Evolutionary conservation across 139 green algal genomes (phyloP).

Genomic region (Haematococcus lacustris): DNA sequence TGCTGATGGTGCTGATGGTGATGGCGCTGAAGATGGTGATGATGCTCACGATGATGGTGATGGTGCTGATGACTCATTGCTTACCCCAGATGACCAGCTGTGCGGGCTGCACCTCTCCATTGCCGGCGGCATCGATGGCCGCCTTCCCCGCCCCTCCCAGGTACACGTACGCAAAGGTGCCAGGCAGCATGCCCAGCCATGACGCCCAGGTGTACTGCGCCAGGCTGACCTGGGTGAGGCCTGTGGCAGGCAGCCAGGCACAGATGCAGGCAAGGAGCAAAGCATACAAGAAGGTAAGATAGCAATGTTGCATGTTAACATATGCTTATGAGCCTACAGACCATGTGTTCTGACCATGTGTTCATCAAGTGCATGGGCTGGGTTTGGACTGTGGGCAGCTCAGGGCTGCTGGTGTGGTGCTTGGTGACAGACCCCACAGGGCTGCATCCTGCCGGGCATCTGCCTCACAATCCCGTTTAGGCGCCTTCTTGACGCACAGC

Average conservation of each 20-base stretch:
- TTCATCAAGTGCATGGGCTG: too few relatives aligned
- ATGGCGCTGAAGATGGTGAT: background rate
- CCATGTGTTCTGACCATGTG: too few relatives aligned
- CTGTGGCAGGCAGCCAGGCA: slow-evolving; percentile 1
- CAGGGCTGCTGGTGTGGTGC: too few relatives aligned
- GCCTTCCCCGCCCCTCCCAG: slow-evolving; percentile 50
- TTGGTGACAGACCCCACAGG: too few relatives aligned
- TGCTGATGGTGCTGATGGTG: background rate
- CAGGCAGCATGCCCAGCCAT: slow-evolving; percentile 77
- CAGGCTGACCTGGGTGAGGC: slow-evolving; percentile 49
- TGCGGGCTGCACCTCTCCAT: background rate
- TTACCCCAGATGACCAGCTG: background rate
- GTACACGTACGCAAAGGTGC: slow-evolving; percentile 73
- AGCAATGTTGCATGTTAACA: background rate
- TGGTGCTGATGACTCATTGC: background rate
- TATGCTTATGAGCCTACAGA: background rate
- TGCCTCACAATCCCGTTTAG: too few relatives aligned
- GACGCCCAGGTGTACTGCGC: slow-evolving; percentile 57
- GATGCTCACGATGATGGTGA: background rate
- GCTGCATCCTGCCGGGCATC: too few relatives aligned
- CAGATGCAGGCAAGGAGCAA: background rate
- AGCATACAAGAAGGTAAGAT: background rate
- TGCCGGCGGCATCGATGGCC: slow-evolving; percentile 36
- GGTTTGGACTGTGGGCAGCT: too few relatives aligned
- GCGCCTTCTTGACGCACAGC: too few relatives aligned